Conservation (phyloP, 2,329 filamentous ascomycete genomes). For the Xylariaceae sp. region DNA sequence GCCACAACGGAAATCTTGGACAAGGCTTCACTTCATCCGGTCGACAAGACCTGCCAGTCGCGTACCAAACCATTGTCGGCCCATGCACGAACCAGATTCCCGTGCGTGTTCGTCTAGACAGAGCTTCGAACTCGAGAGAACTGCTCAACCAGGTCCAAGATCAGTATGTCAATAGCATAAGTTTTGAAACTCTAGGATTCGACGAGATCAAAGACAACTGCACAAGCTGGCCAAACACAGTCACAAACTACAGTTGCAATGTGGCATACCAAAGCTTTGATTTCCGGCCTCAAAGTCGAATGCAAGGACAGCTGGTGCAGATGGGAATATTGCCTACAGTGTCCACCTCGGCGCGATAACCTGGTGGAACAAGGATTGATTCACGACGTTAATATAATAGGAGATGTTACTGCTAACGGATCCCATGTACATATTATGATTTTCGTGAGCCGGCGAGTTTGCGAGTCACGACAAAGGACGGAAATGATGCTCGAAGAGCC, state of each 20-base stretch:
- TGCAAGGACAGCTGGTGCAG: conserved; percentile 6
- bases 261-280: conserved; percentile 13
- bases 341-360: neutral
- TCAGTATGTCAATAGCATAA: conserved; percentile 12
- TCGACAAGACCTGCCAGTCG: conserved; percentile 11
- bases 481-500: neutral
- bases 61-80: conserved; percentile 5
- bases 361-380: neutral
- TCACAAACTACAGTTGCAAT: conserved; percentile 6
- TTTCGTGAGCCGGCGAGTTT: neutral
- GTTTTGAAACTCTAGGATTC: conserved; percentile 13
- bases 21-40: conserved; percentile 3
- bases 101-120: conserved; percentile 6
- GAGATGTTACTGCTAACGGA: neutral
- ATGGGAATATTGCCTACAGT: conserved; percentile 11
- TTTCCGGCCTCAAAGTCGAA: conserved; percentile 6
- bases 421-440: neutral
- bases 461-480: neutral
- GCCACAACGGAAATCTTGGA: conserved; percentile 3
- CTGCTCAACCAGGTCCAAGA: conserved; percentile 7
- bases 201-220: conserved; percentile 14
- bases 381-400: neutral
- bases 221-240: conserved; percentile 6
- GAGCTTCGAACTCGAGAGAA: neutral
- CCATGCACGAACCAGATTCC: conserved; percentile 13